Base-by-base conservation (phyloP, 306 rosid genomes). In the Citrullus amarus region DNA sequence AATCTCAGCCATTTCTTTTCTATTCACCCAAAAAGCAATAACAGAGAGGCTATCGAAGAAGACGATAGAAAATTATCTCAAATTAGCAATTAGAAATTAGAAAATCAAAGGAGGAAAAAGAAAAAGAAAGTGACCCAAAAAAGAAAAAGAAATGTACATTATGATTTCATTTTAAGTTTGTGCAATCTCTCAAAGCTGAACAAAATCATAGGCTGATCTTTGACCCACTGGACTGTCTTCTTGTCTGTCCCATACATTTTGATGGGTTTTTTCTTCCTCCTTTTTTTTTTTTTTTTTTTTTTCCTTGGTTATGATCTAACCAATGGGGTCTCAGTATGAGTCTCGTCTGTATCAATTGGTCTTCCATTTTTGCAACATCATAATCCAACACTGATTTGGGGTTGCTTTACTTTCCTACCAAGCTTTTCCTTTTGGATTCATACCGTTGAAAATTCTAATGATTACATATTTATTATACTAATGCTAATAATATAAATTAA, bases 341-440 rank as follows among this genome's bases (percentile, higher is more conserved):
- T 89, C 83, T 5, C 83, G 79, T 85, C 88, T 38, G 71, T 74
- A 80, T 63, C 73, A 81, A 81, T 59, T 81, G 88, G 80, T 85
- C 84, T 84, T 67, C 38, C 38, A 81, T 83, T 85, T 83, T 20
- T 84, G 93, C 70, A 88, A 89, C 95, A 92, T 76, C 81, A 54
- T 79, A 81, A 94, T 90, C 92, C 53, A 28, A 79, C 76, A 82
- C 41, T 83, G 78, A 84, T 92, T 4, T 86, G 81, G 67, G 82
- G 83, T 87, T 83, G 75, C 83, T 84, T 67, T 79, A 74, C 51
- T 48, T 71, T 71, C 57, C 44, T 60, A 22, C 67, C 30, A 61
- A 61, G 68, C n/a, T 69, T 69, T 67, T 18, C 53, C 20, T 20
- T 41, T 71, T 48, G 25, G 18, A 72, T 50, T 53, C 39, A 20